phyloP scores from a whole-genome alignment of 2,329 filamentous ascomycete species.

The Dactylella cylindrospora region DNA sequence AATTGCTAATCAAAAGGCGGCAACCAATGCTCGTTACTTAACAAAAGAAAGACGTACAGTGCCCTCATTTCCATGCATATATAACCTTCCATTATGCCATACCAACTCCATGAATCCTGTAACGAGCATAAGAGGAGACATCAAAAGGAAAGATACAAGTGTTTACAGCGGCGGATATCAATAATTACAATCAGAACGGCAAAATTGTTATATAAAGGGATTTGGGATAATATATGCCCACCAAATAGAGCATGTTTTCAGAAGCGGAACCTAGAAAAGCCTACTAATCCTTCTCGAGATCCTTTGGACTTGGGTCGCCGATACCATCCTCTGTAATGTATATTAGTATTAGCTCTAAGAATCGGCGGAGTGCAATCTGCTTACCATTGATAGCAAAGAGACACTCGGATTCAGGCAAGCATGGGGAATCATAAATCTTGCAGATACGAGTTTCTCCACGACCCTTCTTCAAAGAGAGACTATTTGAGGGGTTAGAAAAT shows the following conservation, averaged over 20 bases:
- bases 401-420: conserved; percentile 92
- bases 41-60: no score
- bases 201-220: conserved; percentile 3
- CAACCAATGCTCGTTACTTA: no score
- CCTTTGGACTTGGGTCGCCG: conserved; percentile 91
- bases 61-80: conserved; percentile 6
- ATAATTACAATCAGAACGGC: conserved; percentile 22
- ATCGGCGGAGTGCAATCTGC: neutral
- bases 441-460: conserved; percentile 92
- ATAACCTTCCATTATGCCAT: conserved; percentile 10
- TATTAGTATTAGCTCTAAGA: conserved; percentile 8
- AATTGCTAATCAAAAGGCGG: no score
- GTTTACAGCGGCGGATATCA: neutral
- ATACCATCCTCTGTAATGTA: conserved; percentile 77
- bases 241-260: neutral
- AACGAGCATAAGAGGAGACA: neutral
- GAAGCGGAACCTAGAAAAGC: neutral
- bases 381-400: conserved; percentile 80
- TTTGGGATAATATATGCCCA: neutral
- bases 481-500: no score
- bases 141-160: neutral
- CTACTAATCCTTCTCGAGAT: conserved; percentile 75
- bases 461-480: conserved; percentile 93
- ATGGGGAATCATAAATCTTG: conserved; percentile 99
- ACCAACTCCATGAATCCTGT: conserved; percentile 17